Evolutionary conservation across 192 early-diverging fungal species (phyloP), one percentile per base, ranked within the genome.

Genomic region (Diversispora eburnea): DNA sequence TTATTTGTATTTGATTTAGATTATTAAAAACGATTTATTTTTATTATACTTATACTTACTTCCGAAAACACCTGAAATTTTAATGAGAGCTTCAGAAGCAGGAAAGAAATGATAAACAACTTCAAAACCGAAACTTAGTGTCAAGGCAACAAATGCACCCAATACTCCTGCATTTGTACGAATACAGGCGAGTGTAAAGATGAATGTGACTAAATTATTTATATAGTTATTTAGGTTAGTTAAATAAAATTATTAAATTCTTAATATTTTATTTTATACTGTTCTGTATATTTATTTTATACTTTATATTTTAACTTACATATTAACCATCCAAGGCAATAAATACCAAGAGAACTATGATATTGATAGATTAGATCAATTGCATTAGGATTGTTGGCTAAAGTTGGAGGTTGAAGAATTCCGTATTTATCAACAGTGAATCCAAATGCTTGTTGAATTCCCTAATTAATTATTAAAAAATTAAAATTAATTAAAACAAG

Each of bases 111-210:
- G 72, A 41, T 17, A 62, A 39, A 73, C 19, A 3, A n/a, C 9
- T 8, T 41, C 12, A 33, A 3, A 0, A 3, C 13, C 0, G 17
- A 73, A 73, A n/a, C 19, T 20, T 6, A 58, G 10, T 4, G 72
- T 73, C 17, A 73, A 54, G 49, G 47, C 41, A 39, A 73, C 48
- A 39, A 73, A 73, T 7, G 72, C 72, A n/a, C 57, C 46, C 10
- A 73, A 54, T 7, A 73, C 72, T 12, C 60, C 72, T 5, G 39
- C 2, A 41, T 22, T 73, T 49, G 72, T 73, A 12, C 72, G 48
- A 9, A 73, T 25, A 54, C 72, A 73, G 15, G 72, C 72, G 15
- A 73, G 54, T 49, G 72, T 73, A 47, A 73, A 73, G 12, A 73
- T 73, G 46, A 73, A 64, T 39, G 72, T 73, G 41, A 73, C 68